phyloP scores from a whole-genome alignment of 495 filamentous ascomycete species.

The Penicillium turbatum region DNA sequence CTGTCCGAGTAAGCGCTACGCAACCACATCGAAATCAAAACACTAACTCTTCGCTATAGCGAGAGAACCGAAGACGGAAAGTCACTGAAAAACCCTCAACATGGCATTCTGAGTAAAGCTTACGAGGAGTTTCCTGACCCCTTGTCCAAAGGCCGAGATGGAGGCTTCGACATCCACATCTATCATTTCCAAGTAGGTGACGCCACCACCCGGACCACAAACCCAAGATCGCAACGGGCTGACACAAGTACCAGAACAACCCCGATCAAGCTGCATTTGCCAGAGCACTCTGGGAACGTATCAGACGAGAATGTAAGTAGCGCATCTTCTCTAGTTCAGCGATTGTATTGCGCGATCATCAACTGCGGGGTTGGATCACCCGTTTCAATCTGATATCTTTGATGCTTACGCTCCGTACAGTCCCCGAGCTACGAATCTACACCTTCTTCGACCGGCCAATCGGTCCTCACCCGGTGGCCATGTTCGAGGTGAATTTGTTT shows the following conservation, averaged over 20 bases:
- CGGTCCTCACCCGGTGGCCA: constrained; percentile 77
- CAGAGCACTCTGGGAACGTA: constrained; percentile 67
- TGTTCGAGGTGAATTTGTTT: constrained; percentile 90
- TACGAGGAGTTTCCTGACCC: constrained; percentile 64
- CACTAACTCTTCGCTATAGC: constrained; percentile 20
- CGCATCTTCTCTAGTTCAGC: not conserved
- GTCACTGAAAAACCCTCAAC: constrained; percentile 56
- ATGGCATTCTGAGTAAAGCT: constrained; percentile 53
- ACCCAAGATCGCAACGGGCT: not conserved
- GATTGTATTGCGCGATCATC: not conserved
- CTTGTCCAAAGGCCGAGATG: constrained; percentile 54
- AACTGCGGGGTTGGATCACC: not conserved
- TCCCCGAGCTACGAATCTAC: constrained; percentile 85
- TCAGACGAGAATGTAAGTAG: constrained; percentile 71
- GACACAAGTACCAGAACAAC: constrained; percentile 42
- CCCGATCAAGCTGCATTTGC: constrained; percentile 61
- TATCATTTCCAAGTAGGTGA: constrained; percentile 58
- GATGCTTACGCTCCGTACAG: constrained; percentile 31
- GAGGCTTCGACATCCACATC: constrained; percentile 74
- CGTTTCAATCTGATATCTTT: not conserved
- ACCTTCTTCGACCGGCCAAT: constrained; percentile 69
- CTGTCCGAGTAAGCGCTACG: constrained; percentile 52
- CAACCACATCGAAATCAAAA: not conserved
- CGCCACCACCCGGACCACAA: not conserved
- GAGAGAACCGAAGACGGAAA: constrained; percentile 59